Evolutionary conservation across 208 protist species (phyloP).

Genomic region (Acanthamoeba lenticulata): DNA sequence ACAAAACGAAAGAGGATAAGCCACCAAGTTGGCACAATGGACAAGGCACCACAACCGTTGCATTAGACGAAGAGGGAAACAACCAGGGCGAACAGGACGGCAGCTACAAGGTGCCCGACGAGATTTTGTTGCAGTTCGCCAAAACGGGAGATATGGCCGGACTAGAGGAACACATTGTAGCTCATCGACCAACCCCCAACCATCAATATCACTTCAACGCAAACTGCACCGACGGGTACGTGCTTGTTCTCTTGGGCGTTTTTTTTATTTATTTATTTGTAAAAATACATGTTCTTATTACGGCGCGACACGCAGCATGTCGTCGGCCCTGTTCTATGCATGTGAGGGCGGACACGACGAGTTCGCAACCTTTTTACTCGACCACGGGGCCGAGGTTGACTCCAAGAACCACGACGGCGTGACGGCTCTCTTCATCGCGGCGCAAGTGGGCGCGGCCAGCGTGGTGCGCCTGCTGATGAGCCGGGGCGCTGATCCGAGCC

Average conservation of each 20-base stretch:
- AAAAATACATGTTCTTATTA: background rate
- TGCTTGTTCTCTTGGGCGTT: background rate
- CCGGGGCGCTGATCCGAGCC: slow-evolving; percentile 1
- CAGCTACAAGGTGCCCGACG: background rate
- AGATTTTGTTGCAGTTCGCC: background rate
- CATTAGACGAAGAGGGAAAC: background rate
- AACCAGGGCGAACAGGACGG: background rate
- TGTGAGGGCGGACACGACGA: background rate
- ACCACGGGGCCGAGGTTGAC: background rate
- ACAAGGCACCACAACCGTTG: background rate
- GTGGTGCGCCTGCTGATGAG: slow-evolving; percentile 42
- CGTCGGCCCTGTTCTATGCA: background rate
- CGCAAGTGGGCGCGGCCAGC: background rate
- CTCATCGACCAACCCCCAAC: background rate
- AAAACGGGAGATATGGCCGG: background rate
- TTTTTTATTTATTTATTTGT: background rate
- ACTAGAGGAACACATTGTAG: background rate
- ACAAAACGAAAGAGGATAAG: background rate
- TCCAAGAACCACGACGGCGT: background rate
- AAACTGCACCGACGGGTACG: slow-evolving; percentile 12
- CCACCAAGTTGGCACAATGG: background rate
- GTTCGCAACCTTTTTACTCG: background rate
- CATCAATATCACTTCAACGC: background rate
- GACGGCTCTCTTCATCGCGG: slow-evolving; percentile 39
- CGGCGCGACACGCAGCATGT: background rate